phyloP scores from a whole-genome alignment of 208 protist species.

The Crithidia acanthocephali region DNA sequence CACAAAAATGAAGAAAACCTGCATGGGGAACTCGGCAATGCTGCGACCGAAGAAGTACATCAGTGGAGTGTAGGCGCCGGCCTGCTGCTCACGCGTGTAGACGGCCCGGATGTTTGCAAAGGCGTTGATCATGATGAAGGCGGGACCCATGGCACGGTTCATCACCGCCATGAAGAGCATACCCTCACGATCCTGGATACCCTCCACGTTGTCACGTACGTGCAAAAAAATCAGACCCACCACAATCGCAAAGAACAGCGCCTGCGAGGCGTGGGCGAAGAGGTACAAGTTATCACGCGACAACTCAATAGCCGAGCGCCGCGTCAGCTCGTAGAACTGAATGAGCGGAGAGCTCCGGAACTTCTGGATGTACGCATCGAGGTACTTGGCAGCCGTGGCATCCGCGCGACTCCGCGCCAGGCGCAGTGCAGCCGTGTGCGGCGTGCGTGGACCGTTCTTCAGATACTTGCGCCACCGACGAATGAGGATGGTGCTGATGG shows the following conservation, averaged over 20 bases:
- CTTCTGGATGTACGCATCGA: conserved; percentile 53
- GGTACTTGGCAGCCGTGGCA: conserved; percentile 46
- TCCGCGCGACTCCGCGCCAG: conserved; percentile 39
- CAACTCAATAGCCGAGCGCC: conserved; percentile 46
- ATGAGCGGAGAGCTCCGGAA: conserved; percentile 49
- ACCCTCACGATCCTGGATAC: conserved; percentile 68
- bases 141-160: conserved; percentile 61
- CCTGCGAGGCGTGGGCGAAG: conserved; percentile 45
- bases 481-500: conserved; percentile 52
- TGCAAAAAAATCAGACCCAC: conserved; percentile 80
- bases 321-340: conserved; percentile 65
- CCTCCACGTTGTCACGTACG: conserved; percentile 43
- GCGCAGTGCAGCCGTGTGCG: conserved; percentile 57
- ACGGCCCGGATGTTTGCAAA: conserved; percentile 54
- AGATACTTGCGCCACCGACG: conserved; percentile 72
- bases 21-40: conserved; percentile 59
- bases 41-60: conserved; percentile 54
- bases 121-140: conserved; percentile 57
- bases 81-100: conserved; percentile 69
- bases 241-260: conserved; percentile 67
- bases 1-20: conserved; percentile 45
- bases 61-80: conserved; percentile 65
- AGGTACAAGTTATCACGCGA: conserved; percentile 52
- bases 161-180: conserved; percentile 71
- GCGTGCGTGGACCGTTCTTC: conserved; percentile 50